Percentiles rank a stretch among this genome's conserved stretches.
These are phyloP conservation scores for Daldinia sp. DNA, from an alignment of 2,329 filamentous ascomycete genomes.

Conservation along the genomic window DNA sequence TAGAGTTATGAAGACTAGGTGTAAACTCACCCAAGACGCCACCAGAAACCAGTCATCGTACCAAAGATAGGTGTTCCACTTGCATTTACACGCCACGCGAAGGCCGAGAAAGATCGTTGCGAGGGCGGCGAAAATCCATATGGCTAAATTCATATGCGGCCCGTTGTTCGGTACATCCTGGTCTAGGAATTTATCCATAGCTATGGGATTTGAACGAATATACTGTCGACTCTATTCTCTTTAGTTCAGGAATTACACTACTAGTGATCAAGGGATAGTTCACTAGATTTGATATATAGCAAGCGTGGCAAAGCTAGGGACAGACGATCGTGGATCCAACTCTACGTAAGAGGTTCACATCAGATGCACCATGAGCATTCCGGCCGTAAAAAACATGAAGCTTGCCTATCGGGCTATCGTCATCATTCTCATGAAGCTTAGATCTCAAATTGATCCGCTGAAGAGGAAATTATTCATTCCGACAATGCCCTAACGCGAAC, in stretches of 20 bases:
- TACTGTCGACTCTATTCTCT: background rate
- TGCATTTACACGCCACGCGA: conserved; percentile 19
- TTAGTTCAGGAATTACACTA: background rate
- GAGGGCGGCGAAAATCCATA: conserved; percentile 11
- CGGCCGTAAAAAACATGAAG: background rate
- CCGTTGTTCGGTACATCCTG: background rate
- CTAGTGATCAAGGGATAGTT: background rate
- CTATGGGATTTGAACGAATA: background rate
- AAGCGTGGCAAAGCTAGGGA: background rate
- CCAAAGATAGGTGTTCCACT: conserved; percentile 11
- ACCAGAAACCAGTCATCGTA: conserved; percentile 27
- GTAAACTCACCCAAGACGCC: conserved; percentile 23
- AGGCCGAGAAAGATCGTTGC: conserved; percentile 22
- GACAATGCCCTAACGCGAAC: background rate
- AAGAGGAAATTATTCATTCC: background rate
- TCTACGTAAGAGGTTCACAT: background rate
- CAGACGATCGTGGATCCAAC: background rate
- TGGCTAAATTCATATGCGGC: background rate
- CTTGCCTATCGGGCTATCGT: background rate
- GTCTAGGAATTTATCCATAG: background rate
- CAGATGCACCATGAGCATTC: background rate
- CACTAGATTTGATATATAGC: background rate
- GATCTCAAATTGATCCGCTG: background rate
- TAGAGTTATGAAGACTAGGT: background rate
- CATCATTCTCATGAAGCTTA: background rate